Percentiles rank a stretch among this genome's conserved stretches.
These are phyloP conservation scores for Euphorbia schlechtendalii DNA, from an alignment of 441 rosid species.

Conservation along the genomic window DNA sequence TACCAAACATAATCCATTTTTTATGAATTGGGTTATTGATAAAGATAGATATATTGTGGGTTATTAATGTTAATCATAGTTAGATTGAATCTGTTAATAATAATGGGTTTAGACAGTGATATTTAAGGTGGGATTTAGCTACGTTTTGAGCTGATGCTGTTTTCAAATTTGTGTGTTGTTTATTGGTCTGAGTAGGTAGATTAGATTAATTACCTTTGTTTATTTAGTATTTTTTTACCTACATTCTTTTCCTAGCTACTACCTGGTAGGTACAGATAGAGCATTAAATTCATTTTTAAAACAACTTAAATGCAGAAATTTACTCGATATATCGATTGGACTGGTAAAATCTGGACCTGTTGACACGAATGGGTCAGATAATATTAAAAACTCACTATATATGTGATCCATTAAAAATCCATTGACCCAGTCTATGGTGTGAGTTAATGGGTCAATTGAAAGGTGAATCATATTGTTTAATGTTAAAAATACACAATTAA, in stretches of 20 bases:
- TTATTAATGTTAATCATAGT: conserved; percentile 20
- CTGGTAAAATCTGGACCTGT: no score
- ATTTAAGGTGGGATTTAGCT: conserved; percentile 20
- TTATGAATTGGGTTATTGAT: conserved; percentile 21
- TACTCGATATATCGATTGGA: no score
- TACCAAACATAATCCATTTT: no score
- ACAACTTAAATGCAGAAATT: no score
- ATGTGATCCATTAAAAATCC: no score
- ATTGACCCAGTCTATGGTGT: no score
- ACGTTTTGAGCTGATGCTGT: background rate
- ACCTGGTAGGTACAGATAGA: background rate
- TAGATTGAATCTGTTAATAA: conserved; percentile 23
- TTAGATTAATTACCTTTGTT: background rate
- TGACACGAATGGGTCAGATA: no score
- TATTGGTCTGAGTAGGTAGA: conserved; percentile 17
- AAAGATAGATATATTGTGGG: conserved; percentile 1
- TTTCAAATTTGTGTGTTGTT: background rate
- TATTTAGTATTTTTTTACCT: background rate
- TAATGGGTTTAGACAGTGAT: conserved; percentile 18
- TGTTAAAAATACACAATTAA: no score
- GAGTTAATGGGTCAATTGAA: no score
- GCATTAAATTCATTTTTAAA: no score
- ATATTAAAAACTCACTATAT: no score
- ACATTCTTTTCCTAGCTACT: background rate
- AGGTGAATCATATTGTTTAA: no score